A percentile compares a stretch with the other conserved stretches of the same genome.
These are phyloP conservation scores for Phragmites australis DNA, from an alignment of 176 grass and related monocot genomes.

Conservation along the genomic window DNA sequence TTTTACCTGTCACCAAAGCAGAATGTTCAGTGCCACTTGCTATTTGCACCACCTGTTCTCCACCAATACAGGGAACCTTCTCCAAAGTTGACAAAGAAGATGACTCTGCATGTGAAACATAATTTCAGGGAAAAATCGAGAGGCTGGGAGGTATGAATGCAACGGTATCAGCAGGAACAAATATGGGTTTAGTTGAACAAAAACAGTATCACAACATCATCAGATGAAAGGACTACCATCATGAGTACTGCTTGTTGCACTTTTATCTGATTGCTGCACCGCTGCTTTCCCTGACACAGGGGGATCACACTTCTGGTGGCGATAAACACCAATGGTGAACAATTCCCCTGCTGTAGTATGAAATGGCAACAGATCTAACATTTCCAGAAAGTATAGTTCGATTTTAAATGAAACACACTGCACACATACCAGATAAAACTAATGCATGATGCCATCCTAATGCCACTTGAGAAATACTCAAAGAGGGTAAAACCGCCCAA, in stretches of 20 bases:
- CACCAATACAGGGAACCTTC: constrained; percentile 42
- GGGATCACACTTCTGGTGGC: constrained; percentile 48
- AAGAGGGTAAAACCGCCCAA: constrained; percentile 37
- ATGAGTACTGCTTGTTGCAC: constrained; percentile 34
- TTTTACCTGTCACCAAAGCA: constrained; percentile 66
- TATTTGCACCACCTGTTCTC: constrained; percentile 55
- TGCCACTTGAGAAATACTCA: constrained; percentile 69
- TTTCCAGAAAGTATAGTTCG: constrained; percentile 14
- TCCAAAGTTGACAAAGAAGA: constrained; percentile 19
- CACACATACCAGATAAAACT: constrained; percentile 66
- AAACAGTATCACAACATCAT: too few relatives aligned
- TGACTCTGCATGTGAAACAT: constrained; percentile 23
- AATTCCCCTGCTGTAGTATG: constrained; percentile 52
- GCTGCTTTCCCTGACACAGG: constrained; percentile 15
- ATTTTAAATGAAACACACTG: constrained; percentile 16
- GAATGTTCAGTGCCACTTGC: constrained; percentile 91
- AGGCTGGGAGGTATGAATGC: too few relatives aligned
- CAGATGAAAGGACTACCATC: constrained; percentile 43
- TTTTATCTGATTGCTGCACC: constrained; percentile 25
- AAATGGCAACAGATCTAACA: constrained; percentile 16
- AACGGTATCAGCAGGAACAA: too few relatives aligned
- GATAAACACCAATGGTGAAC: constrained; percentile 82
- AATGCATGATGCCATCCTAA: constrained; percentile 96
- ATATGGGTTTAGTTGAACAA: too few relatives aligned
- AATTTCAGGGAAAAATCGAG: constrained; percentile 17